These are phyloP conservation scores for Mesembryanthemum crystallinum DNA, from an alignment of 148 eudicot genomes.

Conservation along the genomic window DNA sequence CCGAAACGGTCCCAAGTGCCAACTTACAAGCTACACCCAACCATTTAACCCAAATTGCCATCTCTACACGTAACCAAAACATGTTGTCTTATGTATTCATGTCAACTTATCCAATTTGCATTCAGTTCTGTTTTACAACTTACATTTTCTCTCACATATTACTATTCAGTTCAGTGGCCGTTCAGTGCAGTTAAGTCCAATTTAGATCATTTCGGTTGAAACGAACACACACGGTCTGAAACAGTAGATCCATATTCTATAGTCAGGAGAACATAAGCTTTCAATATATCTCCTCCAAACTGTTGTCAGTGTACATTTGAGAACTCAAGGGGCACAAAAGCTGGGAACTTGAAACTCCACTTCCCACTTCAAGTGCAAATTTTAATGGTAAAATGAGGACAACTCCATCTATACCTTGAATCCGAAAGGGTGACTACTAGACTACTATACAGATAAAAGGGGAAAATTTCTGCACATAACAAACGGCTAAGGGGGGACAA, in stretches of 20 bases:
- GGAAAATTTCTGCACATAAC: conserved; percentile 28
- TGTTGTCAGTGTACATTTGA: conserved; percentile 13
- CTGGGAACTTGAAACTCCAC: conserved; percentile 18
- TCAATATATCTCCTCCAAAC: conserved; percentile 11
- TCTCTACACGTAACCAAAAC: no score
- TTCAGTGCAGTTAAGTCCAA: no score
- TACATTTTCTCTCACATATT: no score
- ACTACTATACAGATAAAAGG: conserved; percentile 26
- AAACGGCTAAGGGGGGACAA: background rate
- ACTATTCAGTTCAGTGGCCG: no score
- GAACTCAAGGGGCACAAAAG: conserved; percentile 23
- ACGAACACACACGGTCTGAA: no score
- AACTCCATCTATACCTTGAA: conserved; percentile 17
- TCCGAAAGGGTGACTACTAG: background rate
- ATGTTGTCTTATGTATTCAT: no score
- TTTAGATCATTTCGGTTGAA: no score
- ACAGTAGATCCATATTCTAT: background rate
- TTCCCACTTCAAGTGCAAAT: conserved; percentile 10
- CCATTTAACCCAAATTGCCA: no score
- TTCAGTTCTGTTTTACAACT: no score
- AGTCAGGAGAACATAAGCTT: background rate
- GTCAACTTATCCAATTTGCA: no score
- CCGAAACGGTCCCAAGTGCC: no score
- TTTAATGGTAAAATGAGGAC: background rate
- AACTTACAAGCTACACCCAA: no score